phyloP scores from a whole-genome alignment of 768 basidiomycete genomes.

The Podaxis carcinomalis region DNA sequence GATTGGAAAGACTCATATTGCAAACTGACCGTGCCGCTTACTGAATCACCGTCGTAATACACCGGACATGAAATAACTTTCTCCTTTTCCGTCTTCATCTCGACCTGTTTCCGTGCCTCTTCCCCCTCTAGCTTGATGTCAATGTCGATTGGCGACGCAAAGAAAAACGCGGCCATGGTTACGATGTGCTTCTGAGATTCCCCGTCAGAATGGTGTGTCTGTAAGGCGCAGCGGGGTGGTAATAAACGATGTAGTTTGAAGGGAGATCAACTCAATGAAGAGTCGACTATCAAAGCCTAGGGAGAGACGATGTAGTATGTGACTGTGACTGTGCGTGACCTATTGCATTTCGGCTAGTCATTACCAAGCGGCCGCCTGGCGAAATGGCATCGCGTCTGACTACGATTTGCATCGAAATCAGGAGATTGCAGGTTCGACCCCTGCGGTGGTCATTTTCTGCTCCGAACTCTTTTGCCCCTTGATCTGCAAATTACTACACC shows the following conservation, averaged over 20 bases:
- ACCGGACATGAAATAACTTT: slow-evolving; percentile 82
- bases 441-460: slow-evolving; percentile 69
- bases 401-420: slow-evolving; percentile 58
- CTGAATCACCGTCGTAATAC: slow-evolving; percentile 94
- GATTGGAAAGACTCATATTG: background rate
- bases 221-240: background rate
- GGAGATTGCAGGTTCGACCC: slow-evolving; percentile 93
- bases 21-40: slow-evolving; percentile 69
- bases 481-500: background rate
- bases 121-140: slow-evolving; percentile 87
- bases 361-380: slow-evolving; percentile 63
- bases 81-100: slow-evolving; percentile 88
- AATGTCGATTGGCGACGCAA: slow-evolving; percentile 85
- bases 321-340: too few species aligned
- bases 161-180: slow-evolving; percentile 86
- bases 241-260: background rate
- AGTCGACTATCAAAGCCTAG: too few species aligned
- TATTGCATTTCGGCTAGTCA: too few species aligned
- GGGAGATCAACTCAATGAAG: background rate
- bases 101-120: slow-evolving; percentile 83
- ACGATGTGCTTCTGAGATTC: background rate
- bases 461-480: background rate
- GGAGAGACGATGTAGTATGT: too few species aligned
- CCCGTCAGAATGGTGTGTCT: background rate
- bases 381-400: slow-evolving; percentile 95